Percentiles rank a stretch among this genome's conserved stretches.
phyloP scores from a whole-genome alignment of 192 early-diverging fungal genomes.

The Podila epicladia region DNA sequence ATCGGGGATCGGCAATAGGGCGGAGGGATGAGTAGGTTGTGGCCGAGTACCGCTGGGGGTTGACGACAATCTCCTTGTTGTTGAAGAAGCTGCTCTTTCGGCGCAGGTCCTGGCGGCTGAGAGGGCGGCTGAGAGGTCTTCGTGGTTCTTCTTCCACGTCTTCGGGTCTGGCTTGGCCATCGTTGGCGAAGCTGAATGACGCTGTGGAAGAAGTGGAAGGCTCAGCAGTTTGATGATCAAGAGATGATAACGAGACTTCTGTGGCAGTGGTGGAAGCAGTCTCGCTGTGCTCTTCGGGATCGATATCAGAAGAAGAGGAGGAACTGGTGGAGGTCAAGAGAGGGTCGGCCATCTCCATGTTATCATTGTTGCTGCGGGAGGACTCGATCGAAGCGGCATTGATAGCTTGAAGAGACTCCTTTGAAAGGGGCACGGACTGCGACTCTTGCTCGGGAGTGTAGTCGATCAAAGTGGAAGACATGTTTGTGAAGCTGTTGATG shows the following conservation, averaged over 20 bases:
- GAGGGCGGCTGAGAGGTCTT: constrained; percentile 19
- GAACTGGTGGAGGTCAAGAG: constrained; percentile 14
- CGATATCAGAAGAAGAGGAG: constrained; percentile 10
- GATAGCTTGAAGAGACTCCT: too few relatives aligned
- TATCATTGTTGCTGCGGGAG: background rate
- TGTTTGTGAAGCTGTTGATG: background rate
- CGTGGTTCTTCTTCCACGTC: constrained; percentile 7
- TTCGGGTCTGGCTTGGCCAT: background rate
- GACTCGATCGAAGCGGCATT: background rate
- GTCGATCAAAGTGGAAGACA: constrained; percentile 2
- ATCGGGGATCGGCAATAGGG: constrained; percentile 40
- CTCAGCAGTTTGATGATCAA: background rate
- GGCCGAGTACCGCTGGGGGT: constrained; percentile 27
- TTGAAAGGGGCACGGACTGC: constrained; percentile 2
- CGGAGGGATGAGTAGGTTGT: constrained; percentile 20
- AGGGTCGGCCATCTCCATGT: constrained; percentile 12
- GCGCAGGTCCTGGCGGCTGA: constrained; percentile 41
- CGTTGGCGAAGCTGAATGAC: background rate
- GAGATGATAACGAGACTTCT: background rate
- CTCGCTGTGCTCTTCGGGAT: constrained; percentile 4
- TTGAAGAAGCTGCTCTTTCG: constrained; percentile 52
- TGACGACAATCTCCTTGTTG: constrained; percentile 36
- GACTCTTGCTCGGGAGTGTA: constrained; percentile 1
- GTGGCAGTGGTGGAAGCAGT: background rate
- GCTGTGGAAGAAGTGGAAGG: too few relatives aligned